Percentiles rank a stretch among this genome's conserved stretches.
Evolutionary conservation across 495 filamentous ascomycete genomes (phyloP).

Genomic region (Penicillium crystallinum): DNA sequence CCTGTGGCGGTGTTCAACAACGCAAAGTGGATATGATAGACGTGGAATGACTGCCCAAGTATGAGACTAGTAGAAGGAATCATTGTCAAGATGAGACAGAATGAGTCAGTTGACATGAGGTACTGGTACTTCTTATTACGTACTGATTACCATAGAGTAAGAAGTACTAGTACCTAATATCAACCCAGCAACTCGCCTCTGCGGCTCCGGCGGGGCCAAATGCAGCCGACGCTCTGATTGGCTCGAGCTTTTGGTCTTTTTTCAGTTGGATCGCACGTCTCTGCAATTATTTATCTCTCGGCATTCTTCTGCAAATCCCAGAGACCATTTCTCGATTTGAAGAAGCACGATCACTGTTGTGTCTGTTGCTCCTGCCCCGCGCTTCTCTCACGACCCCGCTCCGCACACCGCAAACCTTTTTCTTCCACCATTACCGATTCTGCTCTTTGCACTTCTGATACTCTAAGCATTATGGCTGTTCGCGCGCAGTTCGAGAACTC

Average conservation of each 20-base stretch:
- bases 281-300: constrained; percentile 7
- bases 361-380: not conserved
- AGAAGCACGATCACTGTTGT: not conserved
- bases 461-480: constrained; percentile 58
- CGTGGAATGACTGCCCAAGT: not conserved
- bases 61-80: not conserved
- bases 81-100: constrained; percentile 25
- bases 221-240: constrained; percentile 9
- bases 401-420: constrained; percentile 2
- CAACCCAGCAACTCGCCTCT: constrained; percentile 8
- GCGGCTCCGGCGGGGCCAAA: constrained; percentile 17
- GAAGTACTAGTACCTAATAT: constrained; percentile 11
- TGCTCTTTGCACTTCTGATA: constrained; percentile 1
- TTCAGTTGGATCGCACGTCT: constrained; percentile 19
- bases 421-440: constrained; percentile 1
- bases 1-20: not conserved
- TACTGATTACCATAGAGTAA: too few relatives aligned
- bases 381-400: constrained; percentile 3
- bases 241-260: constrained; percentile 25
- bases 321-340: not conserved
- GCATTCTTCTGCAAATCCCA: not conserved
- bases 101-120: constrained; percentile 18
- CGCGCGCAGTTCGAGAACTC: constrained; percentile 95
- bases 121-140: not conserved
- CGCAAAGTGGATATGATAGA: not conserved